Conservation (phyloP, 2,329 filamentous ascomycete genomes). For the Alternaria angustiovoidea region DNA sequence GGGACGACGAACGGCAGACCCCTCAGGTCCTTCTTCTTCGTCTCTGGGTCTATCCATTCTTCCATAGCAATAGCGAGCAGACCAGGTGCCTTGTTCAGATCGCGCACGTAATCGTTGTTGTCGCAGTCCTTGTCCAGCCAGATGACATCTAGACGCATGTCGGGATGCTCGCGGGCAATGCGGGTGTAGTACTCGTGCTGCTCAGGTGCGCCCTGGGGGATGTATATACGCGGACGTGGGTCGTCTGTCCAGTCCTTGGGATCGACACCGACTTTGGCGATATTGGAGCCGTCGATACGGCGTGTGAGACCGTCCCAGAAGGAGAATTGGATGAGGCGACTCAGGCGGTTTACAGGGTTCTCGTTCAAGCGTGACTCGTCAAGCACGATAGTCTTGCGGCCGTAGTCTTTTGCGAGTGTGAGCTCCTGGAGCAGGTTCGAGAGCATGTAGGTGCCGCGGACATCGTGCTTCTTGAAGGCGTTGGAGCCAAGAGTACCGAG, state of each 20-base stretch:
- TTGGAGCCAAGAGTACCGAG: conserved; percentile 86
- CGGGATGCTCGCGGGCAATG: conserved; percentile 79
- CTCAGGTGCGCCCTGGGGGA: conserved; percentile 83
- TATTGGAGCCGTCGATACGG: conserved; percentile 85
- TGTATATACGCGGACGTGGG: conserved; percentile 88
- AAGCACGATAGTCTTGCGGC: conserved; percentile 86
- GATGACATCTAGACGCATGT: conserved; percentile 87
- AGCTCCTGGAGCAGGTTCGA: conserved; percentile 96
- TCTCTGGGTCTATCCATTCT: conserved; percentile 69
- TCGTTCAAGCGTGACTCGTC: conserved; percentile 92
- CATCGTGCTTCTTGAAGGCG: conserved; percentile 85
- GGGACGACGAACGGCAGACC: conserved; percentile 97
- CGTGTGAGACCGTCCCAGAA: conserved; percentile 95
- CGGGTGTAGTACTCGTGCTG: conserved; percentile 89
- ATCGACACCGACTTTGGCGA: conserved; percentile 85
- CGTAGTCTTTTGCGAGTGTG: conserved; percentile 88
- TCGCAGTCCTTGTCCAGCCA: conserved; percentile 75
- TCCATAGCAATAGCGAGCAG: conserved; percentile 91
- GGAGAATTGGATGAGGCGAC: conserved; percentile 83
- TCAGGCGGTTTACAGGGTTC: conserved; percentile 89
- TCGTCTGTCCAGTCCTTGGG: conserved; percentile 96
- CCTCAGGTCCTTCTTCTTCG: conserved; percentile 73
- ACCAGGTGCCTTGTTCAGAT: conserved; percentile 87
- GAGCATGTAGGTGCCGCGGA: conserved; percentile 96
- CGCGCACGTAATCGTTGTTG: conserved; percentile 80